Evolutionary conservation across 441 rosid species (phyloP), one percentile per base, ranked within the genome.

Genomic region (Bocquillonia castaneifolia): DNA sequence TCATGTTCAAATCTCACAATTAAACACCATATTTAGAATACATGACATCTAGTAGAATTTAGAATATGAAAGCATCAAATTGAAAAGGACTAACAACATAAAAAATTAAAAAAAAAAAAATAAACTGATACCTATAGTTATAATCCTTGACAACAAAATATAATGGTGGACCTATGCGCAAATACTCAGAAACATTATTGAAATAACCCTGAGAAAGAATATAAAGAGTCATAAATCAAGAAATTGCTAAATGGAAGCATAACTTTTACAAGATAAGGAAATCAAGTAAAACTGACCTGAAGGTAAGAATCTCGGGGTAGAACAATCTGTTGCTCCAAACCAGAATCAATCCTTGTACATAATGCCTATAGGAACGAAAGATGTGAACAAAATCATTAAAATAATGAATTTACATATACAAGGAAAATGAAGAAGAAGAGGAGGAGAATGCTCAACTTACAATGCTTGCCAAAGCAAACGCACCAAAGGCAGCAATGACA

Each of bases 221-320:
- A 65, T 45, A 74, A 62, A 67, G 61, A 66, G 60, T 40, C 32
- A 34, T 25, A 10, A 0, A 40, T 34, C 3, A 70, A 68, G 56
- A 34, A 26, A 51, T 25, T 25, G 23, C 9, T 13, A 58, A 70
- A 67, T 59, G 47, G 59, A 59, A 69, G 56, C 55, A 77, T 36
- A 63, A 44, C 9, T 34, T 25, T 9, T 17, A 7, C 20, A 54
- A n/a, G 39, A 29, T 53, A 55, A 74, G 32, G 18, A 51, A 55
- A 56, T 64, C 44, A 31, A 10, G n/a, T 4, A 52, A 64, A 29
- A 7, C 66, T 66, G 83, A 90, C 98, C 93, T 90, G 98, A 79
- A 93, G 92, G 81, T 93, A 93, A 9, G 98, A 93, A 73, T 93
- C 97, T 40, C 80, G 89, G 9, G 98, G 97, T 82, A 93, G 97